phyloP scores from a whole-genome alignment of 345 rosid genomes.

The Hirschfeldia incana region DNA sequence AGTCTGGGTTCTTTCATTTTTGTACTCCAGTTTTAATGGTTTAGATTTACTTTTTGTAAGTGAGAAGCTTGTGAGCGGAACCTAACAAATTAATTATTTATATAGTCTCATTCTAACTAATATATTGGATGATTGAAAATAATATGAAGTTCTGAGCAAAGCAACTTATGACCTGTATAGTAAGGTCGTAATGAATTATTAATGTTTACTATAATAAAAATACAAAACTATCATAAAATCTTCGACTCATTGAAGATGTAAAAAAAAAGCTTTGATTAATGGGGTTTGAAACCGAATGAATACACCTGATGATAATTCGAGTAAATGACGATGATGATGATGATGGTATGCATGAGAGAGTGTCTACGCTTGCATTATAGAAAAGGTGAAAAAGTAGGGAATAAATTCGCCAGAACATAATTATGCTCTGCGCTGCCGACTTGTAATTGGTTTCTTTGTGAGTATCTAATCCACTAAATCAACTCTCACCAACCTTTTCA shows the following conservation, averaged over 20 bases:
- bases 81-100: neutral
- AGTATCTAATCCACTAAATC: conserved; percentile 8
- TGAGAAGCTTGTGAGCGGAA: neutral
- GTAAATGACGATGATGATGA: conserved; percentile 36
- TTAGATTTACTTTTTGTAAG: neutral
- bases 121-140: neutral
- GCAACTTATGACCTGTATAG: neutral
- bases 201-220: neutral
- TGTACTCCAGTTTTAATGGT: too few relatives aligned
- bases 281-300: neutral
- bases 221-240: neutral
- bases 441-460: conserved; percentile 19
- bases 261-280: neutral
- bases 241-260: neutral
- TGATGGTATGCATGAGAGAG: conserved; percentile 40
- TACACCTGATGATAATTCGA: neutral
- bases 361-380: conserved; percentile 33
- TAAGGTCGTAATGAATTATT: neutral
- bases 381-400: conserved; percentile 29
- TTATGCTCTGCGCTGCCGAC: conserved; percentile 28
- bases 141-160: neutral
- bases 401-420: conserved; percentile 35
- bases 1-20: too few relatives aligned
- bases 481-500: conserved; percentile 5
- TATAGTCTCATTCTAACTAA: neutral